Percentiles rank a stretch among this genome's conserved stretches.
Evolutionary conservation across 148 eudicot genomes (phyloP).

Genomic region (Nepenthes gracilis): DNA sequence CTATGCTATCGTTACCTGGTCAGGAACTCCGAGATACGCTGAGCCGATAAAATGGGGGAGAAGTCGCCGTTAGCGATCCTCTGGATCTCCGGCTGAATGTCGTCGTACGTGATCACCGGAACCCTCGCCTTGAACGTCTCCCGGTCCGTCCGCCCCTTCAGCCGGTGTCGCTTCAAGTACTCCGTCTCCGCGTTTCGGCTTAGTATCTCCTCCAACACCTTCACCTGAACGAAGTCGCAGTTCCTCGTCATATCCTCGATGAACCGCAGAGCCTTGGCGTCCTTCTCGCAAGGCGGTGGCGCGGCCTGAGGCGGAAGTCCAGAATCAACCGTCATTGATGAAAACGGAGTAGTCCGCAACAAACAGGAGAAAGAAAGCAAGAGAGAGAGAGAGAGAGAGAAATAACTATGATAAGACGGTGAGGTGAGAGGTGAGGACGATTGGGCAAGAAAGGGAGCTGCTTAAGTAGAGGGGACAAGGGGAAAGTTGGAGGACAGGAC

Average conservation of each 20-base stretch:
- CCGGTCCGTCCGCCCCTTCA: conserved; percentile 27
- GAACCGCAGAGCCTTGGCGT: conserved; percentile 43
- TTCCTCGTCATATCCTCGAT: conserved; percentile 45
- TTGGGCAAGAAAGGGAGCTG: too few relatives aligned
- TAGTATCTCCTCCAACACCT: conserved; percentile 38
- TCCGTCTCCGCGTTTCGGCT: conserved; percentile 43
- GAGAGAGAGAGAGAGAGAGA: too few relatives aligned
- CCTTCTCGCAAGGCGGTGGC: not conserved
- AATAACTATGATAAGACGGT: too few relatives aligned
- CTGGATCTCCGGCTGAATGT: conserved; percentile 49
- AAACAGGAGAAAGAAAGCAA: too few relatives aligned
- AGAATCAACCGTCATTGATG: too few relatives aligned
- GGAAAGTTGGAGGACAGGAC: too few relatives aligned
- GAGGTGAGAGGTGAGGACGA: too few relatives aligned
- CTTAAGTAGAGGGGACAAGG: too few relatives aligned
- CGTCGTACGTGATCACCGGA: conserved; percentile 45
- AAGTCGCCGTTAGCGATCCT: conserved; percentile 68
- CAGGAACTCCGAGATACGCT: conserved; percentile 61
- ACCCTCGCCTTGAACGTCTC: conserved; percentile 33
- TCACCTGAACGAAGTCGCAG: conserved; percentile 51
- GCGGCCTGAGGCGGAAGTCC: too few relatives aligned
- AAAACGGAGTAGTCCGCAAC: too few relatives aligned
- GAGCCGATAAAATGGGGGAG: conserved; percentile 47
- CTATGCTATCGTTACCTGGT: conserved; percentile 36
- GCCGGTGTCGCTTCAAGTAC: conserved; percentile 33